Base-by-base conservation (phyloP, 192 early-diverging fungal genomes). In the Umbelopsis sp. region DNA sequence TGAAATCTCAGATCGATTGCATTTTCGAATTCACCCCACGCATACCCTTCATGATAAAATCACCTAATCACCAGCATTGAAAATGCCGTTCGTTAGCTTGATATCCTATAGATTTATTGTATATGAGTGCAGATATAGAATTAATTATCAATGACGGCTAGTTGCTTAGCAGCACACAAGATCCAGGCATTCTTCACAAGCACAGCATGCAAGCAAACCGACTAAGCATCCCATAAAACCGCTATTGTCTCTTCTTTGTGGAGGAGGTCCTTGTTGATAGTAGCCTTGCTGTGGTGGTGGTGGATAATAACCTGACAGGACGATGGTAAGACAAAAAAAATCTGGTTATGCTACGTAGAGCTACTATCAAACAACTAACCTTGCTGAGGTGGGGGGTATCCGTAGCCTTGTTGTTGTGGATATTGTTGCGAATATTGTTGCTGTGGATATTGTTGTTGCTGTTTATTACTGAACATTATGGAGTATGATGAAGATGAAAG, bases 381-480 rank as follows among this genome's bases (percentile, higher is more conserved):
- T 61, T 61, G 55, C 25, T 61, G 55, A 30, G 55, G 55, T 61
- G 55, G 55, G 18, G 55, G 55, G 30, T 61, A 61, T 35, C 25
- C 21, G 16, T 25, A 22, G 18, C 55, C 55, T 33, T 61, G 55
- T 37, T 61, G 55, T 8, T 61, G 25, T 18, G 27, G 13, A 15
- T 61, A 25, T 61, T 61, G 55, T 35, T 61, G 55, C 35, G 27
- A 25, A 15, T 61, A 25, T 61, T 61, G 55, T 35, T 61, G 55
- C 35, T 33, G 27, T 12, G 27, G 27, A 27, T 61, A 25, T 35
- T 61, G 55, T 61, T 61, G 55, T 35, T 61, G 55, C 35, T 33
- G 27, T 12, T 61, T 61, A 25, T 61, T 61, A 61, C 55, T 61
- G 55, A 61, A 61, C 55, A 61, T 61, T 61, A 61, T 61, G 27